These are phyloP conservation scores for Chlamydomonas eustigma DNA, from an alignment of 139 green algal species.

Conservation along the genomic window DNA sequence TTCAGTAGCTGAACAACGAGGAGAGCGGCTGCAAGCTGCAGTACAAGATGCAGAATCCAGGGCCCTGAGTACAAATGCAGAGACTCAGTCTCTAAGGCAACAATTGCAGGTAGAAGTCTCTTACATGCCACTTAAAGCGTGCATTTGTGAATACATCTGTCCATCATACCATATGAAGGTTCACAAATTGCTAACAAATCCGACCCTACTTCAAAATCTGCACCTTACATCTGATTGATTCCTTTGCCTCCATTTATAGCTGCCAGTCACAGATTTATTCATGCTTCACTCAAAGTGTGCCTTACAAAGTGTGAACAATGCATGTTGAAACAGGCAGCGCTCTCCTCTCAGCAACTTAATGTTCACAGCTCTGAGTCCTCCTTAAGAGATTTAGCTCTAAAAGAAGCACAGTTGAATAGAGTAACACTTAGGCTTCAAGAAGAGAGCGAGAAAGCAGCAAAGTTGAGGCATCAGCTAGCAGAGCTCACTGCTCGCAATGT, in stretches of 20 bases:
- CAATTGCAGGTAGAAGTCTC: slow-evolving; percentile 1
- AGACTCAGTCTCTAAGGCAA: neutral
- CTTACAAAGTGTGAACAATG: too few species aligned
- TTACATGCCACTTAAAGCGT: too few species aligned
- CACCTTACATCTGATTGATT: too few species aligned
- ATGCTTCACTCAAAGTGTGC: too few species aligned
- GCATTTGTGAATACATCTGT: too few species aligned
- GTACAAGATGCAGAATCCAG: neutral
- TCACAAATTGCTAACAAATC: too few species aligned
- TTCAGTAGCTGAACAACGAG: neutral
- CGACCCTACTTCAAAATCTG: too few species aligned
- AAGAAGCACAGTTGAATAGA: neutral
- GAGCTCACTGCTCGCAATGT: slow-evolving; percentile 17
- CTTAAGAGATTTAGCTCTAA: neutral
- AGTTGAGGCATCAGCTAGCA: slow-evolving; percentile 12
- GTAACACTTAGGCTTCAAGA: slow-evolving; percentile 4
- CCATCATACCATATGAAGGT: too few species aligned
- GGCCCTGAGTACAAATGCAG: neutral
- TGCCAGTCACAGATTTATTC: too few species aligned
- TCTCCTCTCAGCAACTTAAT: slow-evolving; percentile 7
- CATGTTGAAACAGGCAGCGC: neutral
- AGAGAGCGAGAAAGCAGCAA: slow-evolving; percentile 1
- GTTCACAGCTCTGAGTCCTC: neutral
- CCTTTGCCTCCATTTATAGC: too few species aligned
- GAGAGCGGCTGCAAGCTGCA: neutral